These are phyloP conservation scores for Hypericum androsaemum DNA, from an alignment of 345 rosid species.

Conservation along the genomic window DNA sequence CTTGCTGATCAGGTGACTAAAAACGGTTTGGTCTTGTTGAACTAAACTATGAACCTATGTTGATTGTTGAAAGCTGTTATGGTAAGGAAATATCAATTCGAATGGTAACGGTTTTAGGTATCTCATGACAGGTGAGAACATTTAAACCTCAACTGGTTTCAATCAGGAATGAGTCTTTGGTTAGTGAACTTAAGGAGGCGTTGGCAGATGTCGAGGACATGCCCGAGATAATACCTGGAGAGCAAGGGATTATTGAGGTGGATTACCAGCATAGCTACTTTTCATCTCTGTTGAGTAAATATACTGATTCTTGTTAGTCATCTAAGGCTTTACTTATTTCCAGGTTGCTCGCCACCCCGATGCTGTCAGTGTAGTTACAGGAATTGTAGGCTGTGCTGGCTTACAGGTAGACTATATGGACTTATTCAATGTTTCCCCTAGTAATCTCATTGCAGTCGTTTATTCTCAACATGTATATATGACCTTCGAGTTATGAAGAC, in stretches of 20 bases:
- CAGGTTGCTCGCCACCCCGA: conserved; percentile 94
- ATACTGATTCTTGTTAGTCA: conserved; percentile 13
- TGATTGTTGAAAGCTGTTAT: too few relatives aligned
- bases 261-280: conserved; percentile 5
- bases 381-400: conserved; percentile 98
- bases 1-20: conserved; percentile 82
- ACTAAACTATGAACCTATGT: too few relatives aligned
- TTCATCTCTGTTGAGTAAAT: neutral
- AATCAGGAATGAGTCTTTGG: conserved; percentile 61
- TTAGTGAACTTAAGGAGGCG: conserved; percentile 75
- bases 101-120: too few relatives aligned
- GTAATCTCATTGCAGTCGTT: neutral
- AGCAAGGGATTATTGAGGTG: conserved; percentile 86
- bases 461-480: neutral
- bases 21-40: too few relatives aligned
- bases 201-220: conserved; percentile 59
- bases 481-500: neutral
- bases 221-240: conserved; percentile 95
- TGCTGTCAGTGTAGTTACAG: conserved; percentile 85
- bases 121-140: conserved; percentile 46
- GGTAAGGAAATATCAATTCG: too few relatives aligned
- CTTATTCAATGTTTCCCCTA: neutral
- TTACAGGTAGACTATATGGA: conserved; percentile 40
- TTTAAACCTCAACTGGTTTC: conserved; percentile 86
- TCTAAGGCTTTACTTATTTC: conserved; percentile 6